Conservation (phyloP, 345 rosid genomes). For the Syzygium grande region DNA sequence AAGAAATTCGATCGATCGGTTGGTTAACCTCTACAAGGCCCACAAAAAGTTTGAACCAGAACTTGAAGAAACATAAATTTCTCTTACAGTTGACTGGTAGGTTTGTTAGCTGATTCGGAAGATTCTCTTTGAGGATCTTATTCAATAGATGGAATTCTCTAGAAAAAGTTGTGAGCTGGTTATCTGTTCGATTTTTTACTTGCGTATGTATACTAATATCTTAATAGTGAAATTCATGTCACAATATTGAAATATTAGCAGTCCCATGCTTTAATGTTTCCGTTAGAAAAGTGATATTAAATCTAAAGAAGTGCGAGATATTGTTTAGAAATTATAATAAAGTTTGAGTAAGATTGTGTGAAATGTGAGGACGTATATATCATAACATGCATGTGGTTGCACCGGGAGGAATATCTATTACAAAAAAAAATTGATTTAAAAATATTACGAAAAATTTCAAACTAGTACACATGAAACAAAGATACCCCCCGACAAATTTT, state of each 20-base stretch:
- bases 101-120: neutral
- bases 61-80: neutral
- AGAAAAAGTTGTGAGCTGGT: neutral
- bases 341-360: neutral
- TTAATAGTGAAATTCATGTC: neutral
- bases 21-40: neutral
- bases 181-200: neutral
- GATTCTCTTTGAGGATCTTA: neutral
- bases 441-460: no score
- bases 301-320: neutral
- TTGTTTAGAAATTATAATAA: neutral
- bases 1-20: neutral
- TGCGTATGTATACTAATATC: neutral
- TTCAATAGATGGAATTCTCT: neutral
- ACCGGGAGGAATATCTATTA: neutral
- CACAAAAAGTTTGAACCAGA: neutral
- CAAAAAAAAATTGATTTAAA: no score
- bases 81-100: neutral
- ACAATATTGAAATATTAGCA: neutral
- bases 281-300: rapidly evolving
- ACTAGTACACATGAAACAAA: no score
- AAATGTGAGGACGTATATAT: neutral
- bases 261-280: neutral
- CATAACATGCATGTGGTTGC: neutral
- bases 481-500: no score